Base-by-base conservation (phyloP, 148 eudicot genomes). In the Simmondsia chinensis region DNA sequence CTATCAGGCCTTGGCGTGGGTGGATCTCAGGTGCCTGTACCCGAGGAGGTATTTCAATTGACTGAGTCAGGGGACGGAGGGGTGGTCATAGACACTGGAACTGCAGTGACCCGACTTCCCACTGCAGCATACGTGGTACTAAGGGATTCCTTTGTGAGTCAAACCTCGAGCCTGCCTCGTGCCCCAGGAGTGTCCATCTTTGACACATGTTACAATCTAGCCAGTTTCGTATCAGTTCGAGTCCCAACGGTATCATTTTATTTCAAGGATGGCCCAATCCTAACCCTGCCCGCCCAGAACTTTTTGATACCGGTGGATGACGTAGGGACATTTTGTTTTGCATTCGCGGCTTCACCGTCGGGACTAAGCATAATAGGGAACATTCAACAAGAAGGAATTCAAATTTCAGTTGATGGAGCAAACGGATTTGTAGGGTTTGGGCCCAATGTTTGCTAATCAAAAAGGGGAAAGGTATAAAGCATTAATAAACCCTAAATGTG, bases 321-420 rank as follows among this genome's bases (percentile, higher is more conserved):
- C n/a, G 29, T 38, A 48, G 97, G 91, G 13, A 89, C 77, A 4
- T 89, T 84, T 18, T 89, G 97, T 54, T 89, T 89, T 23, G 96
- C 94, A 1, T 88, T 88, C 18, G 95, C 94, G 3, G 58, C 91
- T 8, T 75, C 94, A 13, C 60, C 74, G 0, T 65, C 94, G 2
- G 82, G 73, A 34, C 56, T 81, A 26, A 71, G 87, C 12, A 89
- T 89, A 33, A 67, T 89, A 9, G 97, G 97, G 26, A 89, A 89
- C 41, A 89, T 89, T 43, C 97, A 89, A 33, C 97, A 89, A 56
- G 94, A 89, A 39, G 97, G 97, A 9, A 89, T 89, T 34, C 97
- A 89, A 56, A 80, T 89, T 12, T 80, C 97, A 2, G 59, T 80
- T 47, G 94, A 89, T 69, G 91, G 70, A 12, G 65, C 82, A 12